Percentiles rank a stretch among this genome's conserved stretches.
Evolutionary conservation across 2,329 filamentous ascomycete species (phyloP).

Genomic region (Penicillium freii): DNA sequence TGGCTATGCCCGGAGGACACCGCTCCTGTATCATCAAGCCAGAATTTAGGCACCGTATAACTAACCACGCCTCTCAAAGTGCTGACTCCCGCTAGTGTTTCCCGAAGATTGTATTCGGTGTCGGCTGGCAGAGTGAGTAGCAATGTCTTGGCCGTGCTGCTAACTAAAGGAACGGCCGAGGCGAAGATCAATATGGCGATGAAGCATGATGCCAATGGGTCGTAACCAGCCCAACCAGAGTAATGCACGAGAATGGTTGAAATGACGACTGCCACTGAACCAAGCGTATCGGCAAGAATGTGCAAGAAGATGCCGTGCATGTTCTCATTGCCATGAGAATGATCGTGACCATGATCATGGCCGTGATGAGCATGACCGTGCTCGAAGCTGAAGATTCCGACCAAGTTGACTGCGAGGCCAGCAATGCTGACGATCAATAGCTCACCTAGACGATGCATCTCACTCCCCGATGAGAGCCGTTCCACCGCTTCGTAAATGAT

Average conservation of each 20-base stretch:
- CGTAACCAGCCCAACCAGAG: conserved; percentile 89
- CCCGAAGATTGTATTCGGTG: conserved; percentile 82
- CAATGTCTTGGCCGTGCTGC: conserved; percentile 76
- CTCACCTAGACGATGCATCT: conserved; percentile 81
- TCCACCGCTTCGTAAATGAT: conserved; percentile 95
- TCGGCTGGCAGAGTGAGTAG: conserved; percentile 81
- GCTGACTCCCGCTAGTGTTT: conserved; percentile 78
- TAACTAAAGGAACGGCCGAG: conserved; percentile 86
- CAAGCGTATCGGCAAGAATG: conserved; percentile 89
- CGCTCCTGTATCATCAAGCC: conserved; percentile 70
- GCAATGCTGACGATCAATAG: conserved; percentile 83
- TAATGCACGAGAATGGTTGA: conserved; percentile 85
- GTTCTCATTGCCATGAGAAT: conserved; percentile 81
- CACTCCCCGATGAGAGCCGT: conserved; percentile 75
- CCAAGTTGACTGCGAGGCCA: conserved; percentile 83
- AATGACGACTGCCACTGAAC: conserved; percentile 89
- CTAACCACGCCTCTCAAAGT: conserved; percentile 79
- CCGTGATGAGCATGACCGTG: conserved; percentile 59
- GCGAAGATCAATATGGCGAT: conserved; percentile 91
- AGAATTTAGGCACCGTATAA: conserved; percentile 87
- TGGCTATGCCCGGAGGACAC: conserved; percentile 41
- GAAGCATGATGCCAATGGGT: conserved; percentile 87
- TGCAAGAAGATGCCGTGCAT: conserved; percentile 98
- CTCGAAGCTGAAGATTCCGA: conserved; percentile 83
- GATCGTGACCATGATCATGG: conserved; percentile 49